phyloP scores from a whole-genome alignment of 371 early-diverging fungal species.

The Mortierella sp. region DNA sequence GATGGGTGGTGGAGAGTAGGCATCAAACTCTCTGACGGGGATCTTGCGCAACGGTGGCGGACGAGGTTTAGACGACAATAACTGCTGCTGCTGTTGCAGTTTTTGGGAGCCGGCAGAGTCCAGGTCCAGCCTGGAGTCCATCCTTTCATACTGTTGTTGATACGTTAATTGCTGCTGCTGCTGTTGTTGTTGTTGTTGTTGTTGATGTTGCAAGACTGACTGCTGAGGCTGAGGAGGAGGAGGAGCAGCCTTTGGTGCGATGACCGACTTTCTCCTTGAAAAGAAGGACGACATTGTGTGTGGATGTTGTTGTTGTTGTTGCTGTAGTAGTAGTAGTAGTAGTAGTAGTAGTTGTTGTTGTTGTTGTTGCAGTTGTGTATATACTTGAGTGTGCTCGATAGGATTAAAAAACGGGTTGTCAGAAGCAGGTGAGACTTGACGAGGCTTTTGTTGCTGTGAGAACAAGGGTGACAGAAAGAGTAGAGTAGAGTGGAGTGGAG shows the following conservation, averaged over 20 bases:
- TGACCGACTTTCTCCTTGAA: constrained; percentile 43
- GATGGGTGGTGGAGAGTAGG: constrained; percentile 48
- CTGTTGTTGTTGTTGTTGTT: constrained; percentile 18
- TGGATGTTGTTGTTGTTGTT: background rate
- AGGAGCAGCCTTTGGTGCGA: constrained; percentile 22
- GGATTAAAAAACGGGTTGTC: background rate
- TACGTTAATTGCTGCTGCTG: background rate
- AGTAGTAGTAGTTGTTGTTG: too few relatives aligned
- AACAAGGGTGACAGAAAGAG: too few relatives aligned
- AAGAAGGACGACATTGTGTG: constrained; percentile 37
- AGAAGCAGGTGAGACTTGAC: constrained; percentile 7
- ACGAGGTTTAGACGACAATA: constrained; percentile 21
- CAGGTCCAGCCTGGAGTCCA: constrained; percentile 45
- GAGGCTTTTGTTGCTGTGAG: background rate
- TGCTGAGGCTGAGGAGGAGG: constrained; percentile 25
- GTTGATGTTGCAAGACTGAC: constrained; percentile 9
- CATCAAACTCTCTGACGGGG: constrained; percentile 45
- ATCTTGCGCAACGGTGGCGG: constrained; percentile 50
- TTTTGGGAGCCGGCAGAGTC: constrained; percentile 18
- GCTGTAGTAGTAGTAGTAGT: too few relatives aligned
- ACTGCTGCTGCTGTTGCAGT: constrained; percentile 17
- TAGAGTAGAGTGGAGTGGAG: background rate
- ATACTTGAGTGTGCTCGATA: background rate
- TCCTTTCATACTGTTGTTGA: constrained; percentile 7
- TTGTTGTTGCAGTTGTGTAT: background rate